Conservation (phyloP, 2,329 filamentous ascomycete species). For the Colletotrichum sp. region DNA sequence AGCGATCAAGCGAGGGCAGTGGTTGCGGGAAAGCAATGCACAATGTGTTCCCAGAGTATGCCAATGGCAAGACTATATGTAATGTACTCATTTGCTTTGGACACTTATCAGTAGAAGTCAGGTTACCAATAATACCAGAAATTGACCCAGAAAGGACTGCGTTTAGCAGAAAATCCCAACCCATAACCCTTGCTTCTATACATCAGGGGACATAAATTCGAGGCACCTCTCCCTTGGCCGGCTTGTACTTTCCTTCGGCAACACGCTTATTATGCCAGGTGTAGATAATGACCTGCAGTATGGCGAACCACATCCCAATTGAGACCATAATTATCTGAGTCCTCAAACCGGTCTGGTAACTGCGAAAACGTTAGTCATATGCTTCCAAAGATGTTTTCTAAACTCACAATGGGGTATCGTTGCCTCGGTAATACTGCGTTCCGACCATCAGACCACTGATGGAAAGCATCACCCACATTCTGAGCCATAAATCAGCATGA, state of each 20-base stretch:
- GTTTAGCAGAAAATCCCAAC: neutral
- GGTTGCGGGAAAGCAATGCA: too few species aligned
- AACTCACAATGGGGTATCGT: constrained; percentile 45
- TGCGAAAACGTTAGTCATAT: neutral
- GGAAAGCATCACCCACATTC: constrained; percentile 54
- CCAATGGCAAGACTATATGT: too few species aligned
- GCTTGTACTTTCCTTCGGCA: constrained; percentile 21
- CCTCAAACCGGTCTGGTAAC: constrained; percentile 47
- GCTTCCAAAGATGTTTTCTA: neutral
- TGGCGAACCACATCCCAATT: constrained; percentile 43
- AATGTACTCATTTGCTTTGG: too few species aligned
- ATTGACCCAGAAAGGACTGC: neutral
- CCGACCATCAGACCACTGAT: constrained; percentile 56
- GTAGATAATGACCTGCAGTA: constrained; percentile 44
- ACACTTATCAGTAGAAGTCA: too few species aligned
- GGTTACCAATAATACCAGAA: neutral
- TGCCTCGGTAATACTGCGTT: constrained; percentile 51
- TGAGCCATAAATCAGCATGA: neutral
- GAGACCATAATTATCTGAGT: constrained; percentile 51
- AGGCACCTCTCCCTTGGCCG: constrained; percentile 13
- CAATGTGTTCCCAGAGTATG: too few species aligned
- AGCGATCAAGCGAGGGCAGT: too few species aligned
- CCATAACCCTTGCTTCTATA: neutral
- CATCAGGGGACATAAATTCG: constrained; percentile 20
- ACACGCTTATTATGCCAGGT: constrained; percentile 38